phyloP scores from a whole-genome alignment of 805 yeast species.

The Debaryomyces tyrocola region DNA sequence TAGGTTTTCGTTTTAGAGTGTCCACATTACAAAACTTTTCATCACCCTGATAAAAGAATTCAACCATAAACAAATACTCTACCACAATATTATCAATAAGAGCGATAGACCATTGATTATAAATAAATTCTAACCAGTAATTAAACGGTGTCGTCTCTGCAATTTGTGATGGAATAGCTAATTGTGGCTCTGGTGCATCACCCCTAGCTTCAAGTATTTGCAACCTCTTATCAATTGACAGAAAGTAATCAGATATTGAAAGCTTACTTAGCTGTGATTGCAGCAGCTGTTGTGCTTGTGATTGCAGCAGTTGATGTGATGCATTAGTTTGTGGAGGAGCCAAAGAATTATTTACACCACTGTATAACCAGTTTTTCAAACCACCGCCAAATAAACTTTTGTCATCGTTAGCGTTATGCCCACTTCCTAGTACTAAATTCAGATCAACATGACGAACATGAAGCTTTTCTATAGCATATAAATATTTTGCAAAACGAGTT shows the following conservation, averaged over 20 bases:
- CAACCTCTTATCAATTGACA: constrained; percentile 55
- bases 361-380: constrained; percentile 26
- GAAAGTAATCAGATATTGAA: constrained; percentile 51
- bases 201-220: constrained; percentile 44
- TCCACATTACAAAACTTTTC: constrained; percentile 31
- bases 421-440: constrained; percentile 53
- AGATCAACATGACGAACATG: constrained; percentile 56
- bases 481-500: constrained; percentile 73
- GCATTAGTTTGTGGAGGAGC: not conserved
- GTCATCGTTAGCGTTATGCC: constrained; percentile 24
- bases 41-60: constrained; percentile 59
- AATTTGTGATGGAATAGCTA: constrained; percentile 77
- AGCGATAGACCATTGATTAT: constrained; percentile 70
- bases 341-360: constrained; percentile 3
- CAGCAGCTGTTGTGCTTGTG: constrained; percentile 6
- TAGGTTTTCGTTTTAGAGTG: constrained; percentile 2
- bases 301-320: constrained; percentile 2
- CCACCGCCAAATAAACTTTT: constrained; percentile 18
- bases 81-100: constrained; percentile 73
- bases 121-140: constrained; percentile 72
- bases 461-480: constrained; percentile 67
- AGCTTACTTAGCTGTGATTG: constrained; percentile 10
- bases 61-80: constrained; percentile 71
- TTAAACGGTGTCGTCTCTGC: constrained; percentile 73
- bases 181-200: constrained; percentile 46